Evolutionary conservation across 2,329 filamentous ascomycete species (phyloP), one percentile per base, ranked within the genome.

Genomic region (Aspergillus ochraceoroseus): DNA sequence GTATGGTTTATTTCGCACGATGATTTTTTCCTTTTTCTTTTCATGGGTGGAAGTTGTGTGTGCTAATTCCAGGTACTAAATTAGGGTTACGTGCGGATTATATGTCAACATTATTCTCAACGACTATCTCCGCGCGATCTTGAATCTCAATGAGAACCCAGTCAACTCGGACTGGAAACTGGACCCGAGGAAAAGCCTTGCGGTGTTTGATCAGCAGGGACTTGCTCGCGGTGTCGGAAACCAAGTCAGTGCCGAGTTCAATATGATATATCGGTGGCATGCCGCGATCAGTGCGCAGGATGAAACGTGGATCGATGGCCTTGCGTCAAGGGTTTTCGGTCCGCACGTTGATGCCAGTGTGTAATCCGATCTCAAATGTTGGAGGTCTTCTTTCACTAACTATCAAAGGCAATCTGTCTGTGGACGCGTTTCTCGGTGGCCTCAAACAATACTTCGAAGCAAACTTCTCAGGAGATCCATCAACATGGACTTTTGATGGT

Each of bases 211-310:
- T 38, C 58, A 62, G 2, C 62, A 72, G 12, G 70, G 71, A 3
- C 68, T 75, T 0, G 67, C 72, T 0, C 67, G 75, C 28, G 80
- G 76, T 1, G 70, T 77, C 2, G 80, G 80, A 8, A 83, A 83
- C 53, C 78, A 83, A 50, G 79, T 82, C 32, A 79, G 74, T 30
- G 79, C 77, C 3, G 80, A 83, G 57, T 83, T 84, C 63, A 83
- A 83, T 45, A 65, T 83, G 18, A 66, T 83, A 1, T 83, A 83
- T 54, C 70, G 80, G 15, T 83, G 78, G 70, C 80, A 84, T 59
- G 76, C 74, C 1, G 74, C 72, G 23, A 74, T 82, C 36, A 79
- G 75, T 3, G 65, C 72, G 45, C 70, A 71, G 14, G 80, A 83
- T 46, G 77, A 82, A 53, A 66, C 68, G 26, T 84, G 79, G 78